Evolutionary conservation across 164 flowering plant genomes (phyloP), one percentile per base, ranked within the genome.

Genomic region (Berberis vulgaris): DNA sequence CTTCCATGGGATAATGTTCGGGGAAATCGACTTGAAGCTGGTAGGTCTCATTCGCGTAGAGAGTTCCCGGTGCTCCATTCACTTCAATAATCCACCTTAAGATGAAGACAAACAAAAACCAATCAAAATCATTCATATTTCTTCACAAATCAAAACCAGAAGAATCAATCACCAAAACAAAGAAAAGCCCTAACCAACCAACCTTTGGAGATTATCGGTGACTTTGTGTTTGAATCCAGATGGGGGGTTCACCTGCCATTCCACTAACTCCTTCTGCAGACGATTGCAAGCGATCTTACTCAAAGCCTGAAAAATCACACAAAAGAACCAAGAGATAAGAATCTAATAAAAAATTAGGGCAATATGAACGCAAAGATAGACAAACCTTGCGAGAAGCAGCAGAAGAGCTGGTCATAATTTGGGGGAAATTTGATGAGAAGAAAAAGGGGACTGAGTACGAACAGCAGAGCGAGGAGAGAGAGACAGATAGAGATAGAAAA

Each of bases 1-100:
- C 86, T 74, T 89, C 96, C 91, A 89, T 89, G 7, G 93, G 96
- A 72, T 89, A 89, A 82, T 89, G 86, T 72, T 85, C 96, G 7
- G 96, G 91, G 67, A 89, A 89, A 85, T 89, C 96, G 52, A 89
- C 93, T 62, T 89, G 96, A 74, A 89, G 96, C 83, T 86, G 86
- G 53, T 79, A 89, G 1, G 71, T 72, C 64, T 89, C 93, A 53
- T 84, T 78, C 0, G 89, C 80, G 67, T 89, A 89, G 9, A 86
- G 74, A 41, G 91, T 89, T 45, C 86, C 93, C 0, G 90, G 72
- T 7, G 93, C 93, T 67, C 91, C 96, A 65, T 64, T 81, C 59
- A 87, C 91, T 66, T 89, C 96, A 59, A 87, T 84, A 4, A 80
- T 68, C 96, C 93, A 89, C 69, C 96, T 89, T 63, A 49, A 6